Evolutionary conservation across 2,329 filamentous ascomycete species (phyloP).

Genomic region (Microsporum canis): DNA sequence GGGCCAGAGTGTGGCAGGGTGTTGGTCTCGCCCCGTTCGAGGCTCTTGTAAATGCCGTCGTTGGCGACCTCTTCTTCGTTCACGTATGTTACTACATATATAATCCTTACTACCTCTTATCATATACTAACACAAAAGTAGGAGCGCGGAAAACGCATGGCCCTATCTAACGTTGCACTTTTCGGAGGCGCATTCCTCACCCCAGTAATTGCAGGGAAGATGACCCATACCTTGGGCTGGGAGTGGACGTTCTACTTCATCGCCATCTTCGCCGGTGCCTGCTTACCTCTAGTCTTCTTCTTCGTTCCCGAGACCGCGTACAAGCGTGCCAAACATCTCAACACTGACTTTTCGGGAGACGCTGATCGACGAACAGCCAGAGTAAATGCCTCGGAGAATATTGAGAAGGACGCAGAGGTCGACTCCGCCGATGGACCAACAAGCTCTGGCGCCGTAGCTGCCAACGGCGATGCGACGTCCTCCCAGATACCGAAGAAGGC

Average conservation of each 20-base stretch:
- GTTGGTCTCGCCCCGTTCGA: slow-evolving; percentile 82
- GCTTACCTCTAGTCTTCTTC: slow-evolving; percentile 61
- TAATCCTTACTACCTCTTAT: too few species aligned
- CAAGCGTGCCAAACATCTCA: slow-evolving; percentile 52
- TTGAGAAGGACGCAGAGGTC: slow-evolving; percentile 8
- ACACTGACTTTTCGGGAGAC: slow-evolving; percentile 52
- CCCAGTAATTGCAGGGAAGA: slow-evolving; percentile 81
- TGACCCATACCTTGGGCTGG: slow-evolving; percentile 66
- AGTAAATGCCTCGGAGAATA: background rate
- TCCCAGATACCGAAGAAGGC: slow-evolving; percentile 35
- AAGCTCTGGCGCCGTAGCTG: background rate
- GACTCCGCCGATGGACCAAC: background rate
- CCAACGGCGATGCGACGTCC: background rate
- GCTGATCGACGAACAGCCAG: slow-evolving; percentile 13
- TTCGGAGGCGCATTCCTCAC: slow-evolving; percentile 66
- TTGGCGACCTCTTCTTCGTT: slow-evolving; percentile 84
- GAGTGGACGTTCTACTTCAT: slow-evolving; percentile 81
- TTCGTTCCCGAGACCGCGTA: slow-evolving; percentile 80
- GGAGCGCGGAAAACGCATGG: slow-evolving; percentile 77
- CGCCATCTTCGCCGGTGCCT: slow-evolving; percentile 64
- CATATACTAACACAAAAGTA: slow-evolving; percentile 21
- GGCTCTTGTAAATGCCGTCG: slow-evolving; percentile 73
- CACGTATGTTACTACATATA: slow-evolving; percentile 45
- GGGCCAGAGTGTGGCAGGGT: slow-evolving; percentile 73
- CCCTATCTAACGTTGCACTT: slow-evolving; percentile 58